Percentiles rank a stretch among this genome's conserved stretches.
Evolutionary conservation across 2,329 filamentous ascomycete species (phyloP).

Genomic region (Chalaropsis ovoidea): DNA sequence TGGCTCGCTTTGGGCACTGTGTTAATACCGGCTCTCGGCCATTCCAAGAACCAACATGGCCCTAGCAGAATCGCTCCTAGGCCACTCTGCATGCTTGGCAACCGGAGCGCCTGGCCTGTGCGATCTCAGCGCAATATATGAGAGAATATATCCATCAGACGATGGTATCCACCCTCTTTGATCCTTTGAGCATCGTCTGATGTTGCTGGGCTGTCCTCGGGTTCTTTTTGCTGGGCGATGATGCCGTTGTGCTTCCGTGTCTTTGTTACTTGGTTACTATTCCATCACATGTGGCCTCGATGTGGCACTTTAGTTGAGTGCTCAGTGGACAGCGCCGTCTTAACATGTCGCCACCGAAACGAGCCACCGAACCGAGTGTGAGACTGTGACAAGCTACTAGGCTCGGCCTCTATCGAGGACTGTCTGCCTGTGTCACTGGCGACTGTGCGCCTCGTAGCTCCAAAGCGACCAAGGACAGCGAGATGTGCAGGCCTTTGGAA

Average conservation of each 20-base stretch:
- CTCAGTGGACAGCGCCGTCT: slow-evolving; percentile 10
- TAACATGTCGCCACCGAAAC: slow-evolving; percentile 13
- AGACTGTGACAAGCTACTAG: background rate
- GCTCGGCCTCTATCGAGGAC: background rate
- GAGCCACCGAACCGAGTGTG: background rate
- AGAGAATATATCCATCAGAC: slow-evolving; percentile 13
- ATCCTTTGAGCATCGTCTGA: background rate
- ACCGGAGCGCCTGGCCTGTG: slow-evolving; percentile 10
- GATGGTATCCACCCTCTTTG: background rate
- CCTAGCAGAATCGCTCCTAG: background rate
- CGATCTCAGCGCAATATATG: background rate
- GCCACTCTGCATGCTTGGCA: background rate
- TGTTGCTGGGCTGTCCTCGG: background rate
- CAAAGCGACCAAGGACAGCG: no score
- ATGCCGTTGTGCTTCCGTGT: background rate
- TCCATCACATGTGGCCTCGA: background rate
- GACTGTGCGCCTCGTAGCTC: no score
- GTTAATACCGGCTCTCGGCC: slow-evolving; percentile 8
- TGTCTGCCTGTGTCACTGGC: background rate
- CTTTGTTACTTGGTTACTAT: background rate
- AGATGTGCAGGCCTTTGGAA: no score
- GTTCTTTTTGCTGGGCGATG: background rate
- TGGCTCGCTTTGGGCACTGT: background rate
- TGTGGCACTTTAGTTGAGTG: background rate
- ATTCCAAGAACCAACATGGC: background rate